Conservation (phyloP, 768 basidiomycete species). For the Suillus placidus region DNA sequence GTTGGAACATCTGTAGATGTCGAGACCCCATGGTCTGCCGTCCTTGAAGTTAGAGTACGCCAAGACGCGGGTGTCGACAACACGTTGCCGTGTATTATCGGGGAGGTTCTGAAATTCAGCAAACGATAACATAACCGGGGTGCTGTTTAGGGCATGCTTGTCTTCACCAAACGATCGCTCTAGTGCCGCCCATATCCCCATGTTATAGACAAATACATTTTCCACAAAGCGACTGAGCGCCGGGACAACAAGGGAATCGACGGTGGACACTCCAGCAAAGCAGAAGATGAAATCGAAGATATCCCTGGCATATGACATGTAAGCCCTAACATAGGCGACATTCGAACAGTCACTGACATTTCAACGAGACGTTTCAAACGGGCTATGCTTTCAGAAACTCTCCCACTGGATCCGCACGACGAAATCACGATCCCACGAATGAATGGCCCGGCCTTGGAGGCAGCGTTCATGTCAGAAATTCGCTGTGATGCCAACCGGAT, state of each 20-base stretch:
- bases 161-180: slow-evolving; percentile 5
- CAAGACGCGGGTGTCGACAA: neutral
- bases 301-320: neutral
- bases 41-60: neutral
- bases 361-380: neutral
- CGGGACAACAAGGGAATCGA: slow-evolving; percentile 1
- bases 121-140: neutral
- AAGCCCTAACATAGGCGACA: too few relatives aligned
- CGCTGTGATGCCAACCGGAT: too few relatives aligned
- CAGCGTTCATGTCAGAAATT: too few relatives aligned
- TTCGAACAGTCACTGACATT: too few relatives aligned
- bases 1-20: slow-evolving; percentile 2
- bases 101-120: neutral
- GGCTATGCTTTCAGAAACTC: neutral
- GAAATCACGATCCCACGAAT: neutral
- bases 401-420: neutral
- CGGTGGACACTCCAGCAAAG: slow-evolving; percentile 1
- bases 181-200: neutral
- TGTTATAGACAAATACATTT: slow-evolving; percentile 1
- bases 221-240: neutral
- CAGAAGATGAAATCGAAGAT: slow-evolving; percentile 5
- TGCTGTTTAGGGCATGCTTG: slow-evolving; percentile 1
- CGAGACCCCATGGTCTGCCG: slow-evolving; percentile 1
- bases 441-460: neutral
- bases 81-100: too few relatives aligned